Evolutionary conservation across 768 basidiomycete species (phyloP).

Genomic region (Auricularia cornea): DNA sequence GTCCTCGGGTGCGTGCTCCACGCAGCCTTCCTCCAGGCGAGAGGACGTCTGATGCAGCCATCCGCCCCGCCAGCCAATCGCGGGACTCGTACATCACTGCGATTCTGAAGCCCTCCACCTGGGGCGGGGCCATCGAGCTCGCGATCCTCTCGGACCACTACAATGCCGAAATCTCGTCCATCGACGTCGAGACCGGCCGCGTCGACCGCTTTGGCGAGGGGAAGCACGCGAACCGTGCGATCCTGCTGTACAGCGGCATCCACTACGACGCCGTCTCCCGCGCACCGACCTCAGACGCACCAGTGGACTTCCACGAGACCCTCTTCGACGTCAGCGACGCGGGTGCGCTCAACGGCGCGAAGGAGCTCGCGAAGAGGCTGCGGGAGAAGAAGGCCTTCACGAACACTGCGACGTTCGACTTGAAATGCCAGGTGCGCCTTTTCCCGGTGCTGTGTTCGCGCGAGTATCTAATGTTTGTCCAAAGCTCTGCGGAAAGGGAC

Average conservation of each 20-base stretch:
- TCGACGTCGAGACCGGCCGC: constrained; percentile 89
- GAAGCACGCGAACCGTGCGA: constrained; percentile 34
- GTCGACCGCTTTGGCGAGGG: constrained; percentile 71
- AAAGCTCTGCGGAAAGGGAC: constrained; percentile 73
- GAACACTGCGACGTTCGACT: constrained; percentile 84
- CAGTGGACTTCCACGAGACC: constrained; percentile 84
- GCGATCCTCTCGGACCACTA: constrained; percentile 77
- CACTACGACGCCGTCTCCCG: constrained; percentile 91
- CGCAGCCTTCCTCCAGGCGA: neutral
- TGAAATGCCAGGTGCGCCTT: constrained; percentile 69
- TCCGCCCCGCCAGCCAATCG: constrained; percentile 35
- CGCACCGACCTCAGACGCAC: constrained; percentile 68
- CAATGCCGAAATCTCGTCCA: constrained; percentile 74
- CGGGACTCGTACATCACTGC: constrained; percentile 70
- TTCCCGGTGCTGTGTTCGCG: neutral
- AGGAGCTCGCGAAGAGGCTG: constrained; percentile 62
- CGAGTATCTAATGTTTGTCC: neutral
- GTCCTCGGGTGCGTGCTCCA: constrained; percentile 61
- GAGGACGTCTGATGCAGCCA: constrained; percentile 12
- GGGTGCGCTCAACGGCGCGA: constrained; percentile 48
- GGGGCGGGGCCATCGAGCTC: constrained; percentile 95
- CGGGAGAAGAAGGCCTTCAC: constrained; percentile 78
- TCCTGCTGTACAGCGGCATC: constrained; percentile 92
- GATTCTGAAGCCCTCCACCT: constrained; percentile 70
- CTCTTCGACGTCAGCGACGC: constrained; percentile 57